phyloP scores from a whole-genome alignment of 2,329 filamentous ascomycete genomes.

The Aspergillus intermedius region DNA sequence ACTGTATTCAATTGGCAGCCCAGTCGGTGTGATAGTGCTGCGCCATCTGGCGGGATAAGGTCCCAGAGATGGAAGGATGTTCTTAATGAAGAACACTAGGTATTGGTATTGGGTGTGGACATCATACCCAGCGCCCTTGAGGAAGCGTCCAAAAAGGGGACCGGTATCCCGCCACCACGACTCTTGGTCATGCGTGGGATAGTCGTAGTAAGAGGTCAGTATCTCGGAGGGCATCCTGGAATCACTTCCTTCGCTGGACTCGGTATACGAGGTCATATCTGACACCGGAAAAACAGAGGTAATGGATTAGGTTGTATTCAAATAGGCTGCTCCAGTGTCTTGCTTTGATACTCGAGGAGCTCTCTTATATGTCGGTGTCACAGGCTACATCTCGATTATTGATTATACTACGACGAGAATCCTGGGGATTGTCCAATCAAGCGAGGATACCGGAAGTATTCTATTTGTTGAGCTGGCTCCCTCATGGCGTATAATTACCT shows the following conservation, averaged over 20 bases:
- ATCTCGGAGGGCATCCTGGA: not conserved
- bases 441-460: not conserved
- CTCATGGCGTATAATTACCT: too few relatives aligned
- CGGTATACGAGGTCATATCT: not conserved
- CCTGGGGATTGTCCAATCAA: not conserved
- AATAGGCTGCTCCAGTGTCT: not conserved
- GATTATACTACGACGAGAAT: not conserved
- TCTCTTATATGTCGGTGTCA: not conserved
- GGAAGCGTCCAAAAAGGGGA: slow-evolving; percentile 7
- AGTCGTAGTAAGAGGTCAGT: not conserved
- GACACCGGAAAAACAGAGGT: too few relatives aligned
- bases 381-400: not conserved
- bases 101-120: slow-evolving; percentile 6
- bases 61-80: slow-evolving; percentile 9
- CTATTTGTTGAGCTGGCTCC: not conserved
- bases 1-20: slow-evolving; percentile 15
- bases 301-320: too few relatives aligned
- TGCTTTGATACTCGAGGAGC: not conserved
- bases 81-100: slow-evolving; percentile 3
- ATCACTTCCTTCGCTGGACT: slow-evolving; percentile 18
- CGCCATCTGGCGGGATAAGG: slow-evolving; percentile 8
- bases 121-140: slow-evolving; percentile 2
- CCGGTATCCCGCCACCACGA: slow-evolving; percentile 9
- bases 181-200: slow-evolving; percentile 1
- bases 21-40: slow-evolving; percentile 12